Evolutionary conservation across 169 alveolate species (phyloP).

Genomic region (Plasmodium inui): DNA sequence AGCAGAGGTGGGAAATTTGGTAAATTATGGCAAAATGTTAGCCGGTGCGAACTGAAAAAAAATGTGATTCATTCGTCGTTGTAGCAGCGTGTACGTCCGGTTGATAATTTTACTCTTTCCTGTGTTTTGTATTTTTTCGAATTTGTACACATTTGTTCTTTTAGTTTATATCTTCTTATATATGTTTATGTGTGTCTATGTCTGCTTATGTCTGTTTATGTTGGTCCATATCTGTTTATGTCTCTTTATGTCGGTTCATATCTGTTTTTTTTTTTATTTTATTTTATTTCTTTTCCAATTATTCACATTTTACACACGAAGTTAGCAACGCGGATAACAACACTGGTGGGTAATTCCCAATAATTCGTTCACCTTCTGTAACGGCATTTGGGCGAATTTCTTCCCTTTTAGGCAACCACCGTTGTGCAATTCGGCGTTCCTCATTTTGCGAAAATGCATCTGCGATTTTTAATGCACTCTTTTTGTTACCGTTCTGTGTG

Average conservation of each 20-base stretch:
- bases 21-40: neutral
- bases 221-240: neutral
- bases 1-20: neutral
- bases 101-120: neutral
- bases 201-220: neutral
- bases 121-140: neutral
- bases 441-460: conserved; percentile 4
- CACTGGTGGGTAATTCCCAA: neutral
- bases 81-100: neutral
- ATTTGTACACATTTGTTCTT: neutral
- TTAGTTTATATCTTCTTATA: neutral
- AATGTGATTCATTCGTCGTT: neutral
- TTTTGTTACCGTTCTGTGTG: neutral
- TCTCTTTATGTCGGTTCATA: neutral
- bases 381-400: neutral
- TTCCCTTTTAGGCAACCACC: neutral
- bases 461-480: conserved; percentile 26
- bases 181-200: neutral
- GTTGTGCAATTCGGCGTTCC: conserved; percentile 1
- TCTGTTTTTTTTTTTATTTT: neutral
- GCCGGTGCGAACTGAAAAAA: neutral
- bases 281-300: neutral
- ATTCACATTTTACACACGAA: neutral
- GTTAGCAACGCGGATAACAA: neutral
- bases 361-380: neutral